Evolutionary conservation across 1,284 basidiomycete species (phyloP).

Genomic region (Boletus hoseneyae): DNA sequence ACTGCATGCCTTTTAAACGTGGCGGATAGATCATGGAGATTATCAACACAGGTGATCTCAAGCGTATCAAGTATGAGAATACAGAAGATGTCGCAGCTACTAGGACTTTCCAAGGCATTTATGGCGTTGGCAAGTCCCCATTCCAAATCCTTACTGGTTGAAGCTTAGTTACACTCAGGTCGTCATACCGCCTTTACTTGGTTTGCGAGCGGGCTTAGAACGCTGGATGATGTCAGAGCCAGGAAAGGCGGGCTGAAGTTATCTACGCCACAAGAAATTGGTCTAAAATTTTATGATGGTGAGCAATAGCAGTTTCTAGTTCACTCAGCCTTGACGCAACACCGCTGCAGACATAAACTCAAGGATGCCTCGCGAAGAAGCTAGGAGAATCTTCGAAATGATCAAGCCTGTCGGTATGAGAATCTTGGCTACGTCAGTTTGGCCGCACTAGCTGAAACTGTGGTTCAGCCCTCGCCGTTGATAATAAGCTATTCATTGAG

Average conservation of each 20-base stretch:
- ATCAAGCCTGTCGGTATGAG: conserved; percentile 65
- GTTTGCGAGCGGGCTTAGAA: conserved; percentile 74
- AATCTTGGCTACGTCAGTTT: background rate
- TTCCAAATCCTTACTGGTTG: background rate
- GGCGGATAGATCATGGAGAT: conserved; percentile 70
- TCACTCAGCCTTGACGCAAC: background rate
- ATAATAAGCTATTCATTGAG: conserved; percentile 69
- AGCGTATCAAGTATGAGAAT: conserved; percentile 57
- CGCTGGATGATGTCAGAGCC: conserved; percentile 67
- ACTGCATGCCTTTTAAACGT: background rate
- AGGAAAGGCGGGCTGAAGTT: conserved; percentile 61
- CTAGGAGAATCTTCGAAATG: conserved; percentile 63
- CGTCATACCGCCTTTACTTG: conserved; percentile 63
- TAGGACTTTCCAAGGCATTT: conserved; percentile 70
- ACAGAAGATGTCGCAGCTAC: conserved; percentile 56
- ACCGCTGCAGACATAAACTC: conserved; percentile 57
- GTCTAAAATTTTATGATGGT: conserved; percentile 78
- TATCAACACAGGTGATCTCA: conserved; percentile 61
- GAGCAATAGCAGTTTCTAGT: conserved; percentile 4
- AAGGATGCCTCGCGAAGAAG: conserved; percentile 85
- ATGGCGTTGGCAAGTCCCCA: conserved; percentile 69
- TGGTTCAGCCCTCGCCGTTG: conserved; percentile 60
- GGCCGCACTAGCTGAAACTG: background rate
- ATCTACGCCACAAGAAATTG: conserved; percentile 68
- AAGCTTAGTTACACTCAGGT: conserved; percentile 38